phyloP scores from a whole-genome alignment of 805 yeast genomes.

The Ogataea methanolica region DNA sequence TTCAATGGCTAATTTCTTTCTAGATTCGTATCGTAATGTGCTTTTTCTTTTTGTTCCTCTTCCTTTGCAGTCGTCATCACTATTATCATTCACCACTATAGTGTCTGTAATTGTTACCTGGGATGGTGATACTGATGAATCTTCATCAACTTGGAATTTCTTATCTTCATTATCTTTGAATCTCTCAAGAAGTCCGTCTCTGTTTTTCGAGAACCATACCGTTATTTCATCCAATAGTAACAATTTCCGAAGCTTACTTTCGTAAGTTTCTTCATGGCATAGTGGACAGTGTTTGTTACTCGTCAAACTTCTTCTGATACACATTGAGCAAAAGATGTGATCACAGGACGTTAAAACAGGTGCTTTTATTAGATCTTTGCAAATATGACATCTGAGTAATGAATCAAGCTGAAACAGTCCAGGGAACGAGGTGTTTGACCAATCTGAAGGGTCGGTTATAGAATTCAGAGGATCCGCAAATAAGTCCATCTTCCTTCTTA shows the following conservation, averaged over 20 bases:
- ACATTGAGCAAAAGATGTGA: constrained; percentile 84
- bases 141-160: constrained; percentile 1
- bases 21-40: too few relatives aligned
- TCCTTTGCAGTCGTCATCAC: constrained; percentile 6
- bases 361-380: constrained; percentile 74
- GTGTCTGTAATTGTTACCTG: too few relatives aligned
- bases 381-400: constrained; percentile 75
- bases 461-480: constrained; percentile 20
- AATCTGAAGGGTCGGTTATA: constrained; percentile 70
- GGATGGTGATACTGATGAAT: too few relatives aligned
- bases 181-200: constrained; percentile 35
- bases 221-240: constrained; percentile 69
- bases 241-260: constrained; percentile 64
- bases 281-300: constrained; percentile 66
- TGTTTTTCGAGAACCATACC: constrained; percentile 41
- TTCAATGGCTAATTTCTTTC: not conserved
- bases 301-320: constrained; percentile 71
- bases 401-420: constrained; percentile 59
- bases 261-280: constrained; percentile 67
- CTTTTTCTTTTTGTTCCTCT: too few relatives aligned
- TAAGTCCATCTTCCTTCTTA: constrained; percentile 6
- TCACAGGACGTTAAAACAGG: constrained; percentile 85
- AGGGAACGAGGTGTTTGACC: constrained; percentile 53
- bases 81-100: constrained; percentile 15
- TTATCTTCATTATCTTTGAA: constrained; percentile 19